Conservation (phyloP, 352 stramenopile species). For the Globisporangium parvum region DNA sequence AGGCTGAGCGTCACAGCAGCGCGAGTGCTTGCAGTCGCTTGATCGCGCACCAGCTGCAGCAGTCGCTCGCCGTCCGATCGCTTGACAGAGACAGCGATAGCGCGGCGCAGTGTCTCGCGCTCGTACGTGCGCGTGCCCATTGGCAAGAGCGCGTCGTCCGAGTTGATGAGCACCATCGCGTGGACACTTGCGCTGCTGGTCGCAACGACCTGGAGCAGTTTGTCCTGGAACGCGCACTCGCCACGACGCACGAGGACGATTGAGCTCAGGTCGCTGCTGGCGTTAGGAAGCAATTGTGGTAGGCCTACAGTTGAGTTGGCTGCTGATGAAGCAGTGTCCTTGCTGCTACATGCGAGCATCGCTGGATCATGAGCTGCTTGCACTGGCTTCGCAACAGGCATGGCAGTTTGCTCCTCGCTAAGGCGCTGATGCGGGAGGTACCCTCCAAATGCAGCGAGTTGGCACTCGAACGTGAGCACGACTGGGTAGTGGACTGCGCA, state of each 20-base stretch:
- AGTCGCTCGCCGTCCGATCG: slow-evolving; percentile 22
- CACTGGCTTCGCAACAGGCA: slow-evolving; percentile 7
- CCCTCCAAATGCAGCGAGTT: slow-evolving; percentile 26
- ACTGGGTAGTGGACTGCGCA: slow-evolving; percentile 1
- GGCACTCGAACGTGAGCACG: slow-evolving; percentile 12
- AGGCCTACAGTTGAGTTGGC: not conserved
- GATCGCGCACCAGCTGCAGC: slow-evolving; percentile 8
- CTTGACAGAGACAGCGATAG: slow-evolving; percentile 21
- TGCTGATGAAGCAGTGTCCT: not conserved
- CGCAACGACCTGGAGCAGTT: slow-evolving; percentile 11
- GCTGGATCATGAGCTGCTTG: slow-evolving; percentile 11
- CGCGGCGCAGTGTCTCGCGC: not conserved
- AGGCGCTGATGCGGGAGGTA: slow-evolving; percentile 13
- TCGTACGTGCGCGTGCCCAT: slow-evolving; percentile 22
- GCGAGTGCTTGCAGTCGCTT: not conserved
- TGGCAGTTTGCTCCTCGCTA: not conserved
- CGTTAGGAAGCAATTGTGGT: too few species aligned
- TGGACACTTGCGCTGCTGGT: not conserved
- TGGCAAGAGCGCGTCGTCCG: slow-evolving; percentile 19
- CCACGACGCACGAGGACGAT: slow-evolving; percentile 30
- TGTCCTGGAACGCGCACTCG: slow-evolving; percentile 33
- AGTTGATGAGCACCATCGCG: slow-evolving; percentile 39
- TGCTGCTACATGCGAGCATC: slow-evolving; percentile 17
- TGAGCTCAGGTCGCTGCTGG: slow-evolving; percentile 3
- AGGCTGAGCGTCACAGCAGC: slow-evolving; percentile 1